phyloP scores from a whole-genome alignment of 2,329 filamentous ascomycete genomes.

The Didymella segeticola region DNA sequence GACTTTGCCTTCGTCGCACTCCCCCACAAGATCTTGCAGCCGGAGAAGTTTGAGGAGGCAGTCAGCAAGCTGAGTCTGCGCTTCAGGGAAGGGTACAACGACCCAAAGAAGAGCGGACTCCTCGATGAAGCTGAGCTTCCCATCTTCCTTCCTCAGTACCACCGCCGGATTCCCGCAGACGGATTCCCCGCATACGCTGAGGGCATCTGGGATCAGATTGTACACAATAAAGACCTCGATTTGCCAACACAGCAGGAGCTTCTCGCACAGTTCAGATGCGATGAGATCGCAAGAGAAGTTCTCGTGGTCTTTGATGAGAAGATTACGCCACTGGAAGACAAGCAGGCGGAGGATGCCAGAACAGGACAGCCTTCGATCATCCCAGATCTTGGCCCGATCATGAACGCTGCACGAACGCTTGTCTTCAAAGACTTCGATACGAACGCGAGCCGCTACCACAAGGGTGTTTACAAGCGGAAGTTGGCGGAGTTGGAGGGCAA shows the following conservation, averaged over 20 bases:
- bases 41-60: conserved; percentile 84
- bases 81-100: conserved; percentile 82
- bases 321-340: conserved; percentile 84
- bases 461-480: conserved; percentile 90
- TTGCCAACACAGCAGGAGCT: conserved; percentile 96
- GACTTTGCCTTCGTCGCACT: conserved; percentile 97
- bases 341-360: conserved; percentile 76
- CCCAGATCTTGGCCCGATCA: conserved; percentile 73
- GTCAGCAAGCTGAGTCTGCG: conserved; percentile 79
- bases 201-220: conserved; percentile 97
- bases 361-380: conserved; percentile 78
- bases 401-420: conserved; percentile 73
- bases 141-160: conserved; percentile 92
- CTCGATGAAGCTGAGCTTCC: conserved; percentile 77
- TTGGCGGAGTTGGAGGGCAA: conserved; percentile 83
- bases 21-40: conserved; percentile 95
- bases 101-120: conserved; percentile 66
- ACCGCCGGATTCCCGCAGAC: conserved; percentile 93
- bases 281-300: conserved; percentile 93
- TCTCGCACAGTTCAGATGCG: conserved; percentile 94
- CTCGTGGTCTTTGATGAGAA: conserved; percentile 80
- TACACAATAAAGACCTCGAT: conserved; percentile 97
- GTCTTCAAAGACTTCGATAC: conserved; percentile 85
- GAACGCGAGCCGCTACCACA: conserved; percentile 94
- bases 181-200: conserved; percentile 95